These are phyloP conservation scores for Selaginella moellendorffii DNA, from an alignment of 75 land plant species.

Conservation along the genomic window DNA sequence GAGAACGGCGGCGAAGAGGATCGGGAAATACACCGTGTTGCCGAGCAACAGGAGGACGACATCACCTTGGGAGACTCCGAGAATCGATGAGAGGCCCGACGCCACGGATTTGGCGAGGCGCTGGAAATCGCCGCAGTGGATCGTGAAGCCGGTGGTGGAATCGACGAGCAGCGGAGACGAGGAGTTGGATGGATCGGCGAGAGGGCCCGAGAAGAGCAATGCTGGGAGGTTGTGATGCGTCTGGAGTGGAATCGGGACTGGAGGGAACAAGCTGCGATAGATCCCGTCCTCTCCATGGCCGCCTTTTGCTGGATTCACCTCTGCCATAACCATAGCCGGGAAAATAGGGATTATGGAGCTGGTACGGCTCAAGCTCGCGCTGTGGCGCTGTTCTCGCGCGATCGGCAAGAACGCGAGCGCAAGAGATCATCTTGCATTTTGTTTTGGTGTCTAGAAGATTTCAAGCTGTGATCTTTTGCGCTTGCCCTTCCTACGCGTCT, in stretches of 20 bases:
- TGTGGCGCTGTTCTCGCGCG: no score
- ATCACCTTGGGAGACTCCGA: conserved; percentile 13
- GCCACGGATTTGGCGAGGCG: background rate
- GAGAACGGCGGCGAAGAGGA: conserved; percentile 33
- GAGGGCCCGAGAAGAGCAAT: background rate
- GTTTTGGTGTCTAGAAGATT: no score
- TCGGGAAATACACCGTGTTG: conserved; percentile 37
- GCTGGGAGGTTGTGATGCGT: background rate
- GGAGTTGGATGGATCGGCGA: background rate
- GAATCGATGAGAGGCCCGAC: background rate
- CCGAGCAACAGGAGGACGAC: conserved; percentile 44
- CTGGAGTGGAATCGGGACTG: background rate
- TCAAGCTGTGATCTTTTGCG: no score
- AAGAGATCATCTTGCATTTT: no score
- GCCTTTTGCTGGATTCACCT: no score
- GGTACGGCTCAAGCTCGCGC: no score
- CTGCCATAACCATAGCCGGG: no score
- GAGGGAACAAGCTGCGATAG: background rate
- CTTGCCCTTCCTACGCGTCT: no score
- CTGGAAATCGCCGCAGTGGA: background rate
- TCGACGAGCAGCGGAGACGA: background rate
- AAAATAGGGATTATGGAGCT: no score
- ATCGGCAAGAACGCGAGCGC: no score
- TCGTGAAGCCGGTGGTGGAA: background rate
- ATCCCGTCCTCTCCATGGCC: background rate